Evolutionary conservation across 352 stramenopile species (phyloP).

Genomic region (Phytophthora capsici): DNA sequence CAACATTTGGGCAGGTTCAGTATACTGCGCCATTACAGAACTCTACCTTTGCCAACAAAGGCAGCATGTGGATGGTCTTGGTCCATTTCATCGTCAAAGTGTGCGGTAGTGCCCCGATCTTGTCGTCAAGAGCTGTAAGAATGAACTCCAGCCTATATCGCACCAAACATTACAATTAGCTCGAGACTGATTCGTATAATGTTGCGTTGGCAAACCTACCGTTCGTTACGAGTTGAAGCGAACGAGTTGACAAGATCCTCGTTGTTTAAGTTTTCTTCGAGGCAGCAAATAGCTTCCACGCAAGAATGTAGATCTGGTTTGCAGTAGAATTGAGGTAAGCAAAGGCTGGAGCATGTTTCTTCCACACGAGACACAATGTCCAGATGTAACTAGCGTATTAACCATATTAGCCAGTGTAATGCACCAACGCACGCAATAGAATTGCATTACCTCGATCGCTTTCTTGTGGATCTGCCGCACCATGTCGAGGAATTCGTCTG

Average conservation of each 20-base stretch:
- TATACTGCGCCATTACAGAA: background rate
- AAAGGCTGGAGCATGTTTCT: slow-evolving; percentile 5
- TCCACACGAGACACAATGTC: slow-evolving; percentile 4
- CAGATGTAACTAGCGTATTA: background rate
- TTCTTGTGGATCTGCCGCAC: slow-evolving; percentile 12
- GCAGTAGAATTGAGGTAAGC: background rate
- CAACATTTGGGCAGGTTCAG: background rate
- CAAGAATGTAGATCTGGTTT: slow-evolving; percentile 5
- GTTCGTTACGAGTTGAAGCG: slow-evolving; percentile 25
- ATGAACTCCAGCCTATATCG: slow-evolving; percentile 32
- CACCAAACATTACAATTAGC: background rate
- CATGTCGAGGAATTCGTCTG: slow-evolving; percentile 12
- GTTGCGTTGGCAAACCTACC: slow-evolving; percentile 7
- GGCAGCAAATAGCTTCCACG: slow-evolving; percentile 3
- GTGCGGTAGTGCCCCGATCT: slow-evolving; percentile 5
- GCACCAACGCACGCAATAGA: background rate
- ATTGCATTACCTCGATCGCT: slow-evolving; percentile 10
- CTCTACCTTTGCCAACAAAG: slow-evolving; percentile 22
- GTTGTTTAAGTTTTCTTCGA: slow-evolving; percentile 17
- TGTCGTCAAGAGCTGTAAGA: slow-evolving; percentile 26
- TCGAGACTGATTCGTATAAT: background rate
- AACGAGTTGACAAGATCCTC: slow-evolving; percentile 12
- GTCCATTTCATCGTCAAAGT: slow-evolving; percentile 22
- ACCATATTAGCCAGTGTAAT: background rate
- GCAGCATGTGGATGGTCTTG: slow-evolving; percentile 25